Evolutionary conservation across 371 early-diverging fungal genomes (phyloP).

Genomic region (Ordospora pajunii): DNA sequence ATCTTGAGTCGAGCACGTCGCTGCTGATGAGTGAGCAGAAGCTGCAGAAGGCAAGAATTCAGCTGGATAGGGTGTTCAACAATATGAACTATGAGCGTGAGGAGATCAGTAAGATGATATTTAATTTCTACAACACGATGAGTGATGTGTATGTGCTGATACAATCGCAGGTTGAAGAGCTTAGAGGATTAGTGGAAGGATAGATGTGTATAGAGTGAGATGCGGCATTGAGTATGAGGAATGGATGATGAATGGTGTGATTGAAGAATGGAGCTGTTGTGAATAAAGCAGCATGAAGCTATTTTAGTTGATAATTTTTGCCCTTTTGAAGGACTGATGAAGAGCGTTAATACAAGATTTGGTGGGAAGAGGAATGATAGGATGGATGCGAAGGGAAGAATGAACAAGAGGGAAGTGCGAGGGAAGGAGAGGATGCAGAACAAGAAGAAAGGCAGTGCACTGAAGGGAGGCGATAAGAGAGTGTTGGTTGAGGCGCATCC

Average conservation of each 20-base stretch:
- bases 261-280: too few species aligned
- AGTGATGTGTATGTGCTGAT: background rate
- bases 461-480: conserved; percentile 25
- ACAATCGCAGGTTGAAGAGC: background rate
- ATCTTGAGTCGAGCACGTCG: conserved; percentile 51
- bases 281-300: background rate
- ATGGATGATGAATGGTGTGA: too few species aligned
- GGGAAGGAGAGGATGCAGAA: conserved; percentile 30
- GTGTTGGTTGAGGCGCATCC: conserved; percentile 84
- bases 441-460: conserved; percentile 44
- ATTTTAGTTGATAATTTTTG: conserved; percentile 4
- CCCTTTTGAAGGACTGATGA: conserved; percentile 1
- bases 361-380: background rate
- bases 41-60: conserved; percentile 52
- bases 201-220: background rate
- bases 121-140: conserved; percentile 29
- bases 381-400: background rate
- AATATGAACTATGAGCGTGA: conserved; percentile 54
- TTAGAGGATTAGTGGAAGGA: background rate
- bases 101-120: conserved; percentile 48
- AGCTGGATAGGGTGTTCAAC: conserved; percentile 42
- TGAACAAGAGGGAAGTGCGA: background rate
- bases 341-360: background rate
- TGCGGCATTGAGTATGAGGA: too few species aligned
- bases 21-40: conserved; percentile 57